Evolutionary conservation across 1,139 yeast genomes (phyloP).

Genomic region (Eremothecium sinecaudum): DNA sequence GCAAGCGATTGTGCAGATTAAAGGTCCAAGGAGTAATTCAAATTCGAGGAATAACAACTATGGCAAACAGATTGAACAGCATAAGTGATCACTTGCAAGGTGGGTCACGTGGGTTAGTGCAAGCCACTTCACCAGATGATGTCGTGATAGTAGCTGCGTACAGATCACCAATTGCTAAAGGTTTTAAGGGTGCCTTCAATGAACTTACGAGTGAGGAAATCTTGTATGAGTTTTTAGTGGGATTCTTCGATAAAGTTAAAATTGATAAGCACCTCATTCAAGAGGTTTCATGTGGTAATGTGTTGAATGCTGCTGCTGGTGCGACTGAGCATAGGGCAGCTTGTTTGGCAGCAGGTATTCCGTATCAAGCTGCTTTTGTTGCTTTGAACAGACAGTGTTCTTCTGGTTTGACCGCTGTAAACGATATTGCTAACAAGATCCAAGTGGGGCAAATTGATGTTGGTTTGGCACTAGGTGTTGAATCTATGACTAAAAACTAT

Average conservation of each 20-base stretch:
- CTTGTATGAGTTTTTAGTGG: slow-evolving; percentile 52
- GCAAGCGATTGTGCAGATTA: too few species aligned
- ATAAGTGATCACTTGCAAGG: slow-evolving; percentile 44
- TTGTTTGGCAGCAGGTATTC: slow-evolving; percentile 62
- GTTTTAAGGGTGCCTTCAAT: slow-evolving; percentile 73
- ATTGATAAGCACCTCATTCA: slow-evolving; percentile 61
- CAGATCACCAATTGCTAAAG: slow-evolving; percentile 83
- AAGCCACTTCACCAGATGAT: slow-evolving; percentile 67
- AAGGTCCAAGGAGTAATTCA: too few species aligned
- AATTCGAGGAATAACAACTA: too few species aligned
- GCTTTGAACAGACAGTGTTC: slow-evolving; percentile 93
- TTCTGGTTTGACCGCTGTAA: slow-evolving; percentile 83
- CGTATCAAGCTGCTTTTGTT: slow-evolving; percentile 60
- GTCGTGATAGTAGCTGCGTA: slow-evolving; percentile 81
- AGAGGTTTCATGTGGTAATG: slow-evolving; percentile 84
- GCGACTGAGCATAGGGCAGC: slow-evolving; percentile 91
- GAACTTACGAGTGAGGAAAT: slow-evolving; percentile 70
- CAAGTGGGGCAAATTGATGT: slow-evolving; percentile 77
- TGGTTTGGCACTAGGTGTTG: slow-evolving; percentile 89
- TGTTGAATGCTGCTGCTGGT: slow-evolving; percentile 83
- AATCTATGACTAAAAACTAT: slow-evolving; percentile 80
- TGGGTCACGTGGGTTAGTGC: slow-evolving; percentile 25
- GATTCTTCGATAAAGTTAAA: slow-evolving; percentile 48
- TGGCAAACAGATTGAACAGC: slow-evolving; percentile 46
- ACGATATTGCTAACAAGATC: slow-evolving; percentile 84